Evolutionary conservation across 768 basidiomycete genomes (phyloP).

Genomic region (Udeniomyces megalosporus): DNA sequence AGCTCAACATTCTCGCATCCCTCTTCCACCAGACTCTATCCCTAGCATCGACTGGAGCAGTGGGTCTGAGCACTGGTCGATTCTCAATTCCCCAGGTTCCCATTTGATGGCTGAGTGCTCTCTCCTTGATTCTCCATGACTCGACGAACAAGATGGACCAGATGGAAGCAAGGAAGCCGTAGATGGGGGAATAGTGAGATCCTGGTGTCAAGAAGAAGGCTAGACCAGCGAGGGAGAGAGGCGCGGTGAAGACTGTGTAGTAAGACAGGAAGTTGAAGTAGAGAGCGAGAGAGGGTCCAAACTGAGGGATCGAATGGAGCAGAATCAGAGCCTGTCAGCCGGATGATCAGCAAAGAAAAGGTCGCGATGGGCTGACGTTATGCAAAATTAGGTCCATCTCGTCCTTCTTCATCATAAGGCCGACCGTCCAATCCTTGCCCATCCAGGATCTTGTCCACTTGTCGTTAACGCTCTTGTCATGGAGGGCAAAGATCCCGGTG

Average conservation of each 20-base stretch:
- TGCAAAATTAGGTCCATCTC: slow-evolving; percentile 55
- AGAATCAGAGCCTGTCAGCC: slow-evolving; percentile 20
- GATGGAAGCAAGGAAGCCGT: slow-evolving; percentile 33
- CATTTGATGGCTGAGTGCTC: slow-evolving; percentile 64
- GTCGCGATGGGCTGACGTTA: slow-evolving; percentile 37
- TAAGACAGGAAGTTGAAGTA: slow-evolving; percentile 74
- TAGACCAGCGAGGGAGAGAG: slow-evolving; percentile 56
- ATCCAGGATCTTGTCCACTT: slow-evolving; percentile 65
- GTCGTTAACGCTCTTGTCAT: slow-evolving; percentile 67
- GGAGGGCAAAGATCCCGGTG: slow-evolving; percentile 55
- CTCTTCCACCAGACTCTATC: slow-evolving; percentile 49
- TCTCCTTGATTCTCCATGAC: slow-evolving; percentile 77
- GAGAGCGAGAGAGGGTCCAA: slow-evolving; percentile 22
- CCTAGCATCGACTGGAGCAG: background rate
- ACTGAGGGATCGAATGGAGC: slow-evolving; percentile 20
- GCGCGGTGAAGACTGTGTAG: slow-evolving; percentile 62
- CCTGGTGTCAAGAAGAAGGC: slow-evolving; percentile 47
- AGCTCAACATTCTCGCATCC: slow-evolving; percentile 50
- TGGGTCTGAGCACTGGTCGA: background rate
- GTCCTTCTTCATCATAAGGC: slow-evolving; percentile 37
- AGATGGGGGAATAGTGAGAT: slow-evolving; percentile 13
- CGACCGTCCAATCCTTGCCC: slow-evolving; percentile 27
- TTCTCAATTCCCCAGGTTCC: slow-evolving; percentile 52
- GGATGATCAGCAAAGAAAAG: background rate
- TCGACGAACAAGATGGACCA: slow-evolving; percentile 82